phyloP scores from a whole-genome alignment of 1,139 yeast genomes.

The Yamadazyma oceani region DNA sequence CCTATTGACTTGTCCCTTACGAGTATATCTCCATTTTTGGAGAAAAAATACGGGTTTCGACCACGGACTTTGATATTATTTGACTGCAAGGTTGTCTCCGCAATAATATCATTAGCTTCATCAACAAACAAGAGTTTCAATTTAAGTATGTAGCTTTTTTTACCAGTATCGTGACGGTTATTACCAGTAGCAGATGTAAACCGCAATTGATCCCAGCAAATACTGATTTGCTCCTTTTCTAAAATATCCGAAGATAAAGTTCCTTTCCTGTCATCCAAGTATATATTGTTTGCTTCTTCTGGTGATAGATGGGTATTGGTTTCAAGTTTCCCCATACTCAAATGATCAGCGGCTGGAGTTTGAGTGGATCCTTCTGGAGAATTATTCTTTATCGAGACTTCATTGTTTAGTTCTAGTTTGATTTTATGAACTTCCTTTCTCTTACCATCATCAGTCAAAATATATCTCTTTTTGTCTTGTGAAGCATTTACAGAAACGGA shows the following conservation, averaged over 20 bases:
- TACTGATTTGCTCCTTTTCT: not conserved
- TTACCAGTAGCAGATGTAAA: constrained; percentile 1
- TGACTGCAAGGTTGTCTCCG: not conserved
- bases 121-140: not conserved
- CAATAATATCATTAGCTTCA: not conserved
- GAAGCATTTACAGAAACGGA: not conserved
- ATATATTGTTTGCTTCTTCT: not conserved
- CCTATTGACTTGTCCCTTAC: not conserved
- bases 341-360: not conserved
- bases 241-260: not conserved
- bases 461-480: not conserved
- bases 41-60: not conserved
- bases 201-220: not conserved
- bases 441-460: not conserved
- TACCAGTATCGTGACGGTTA: constrained; percentile 1
- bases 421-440: not conserved
- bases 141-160: not conserved
- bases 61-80: not conserved
- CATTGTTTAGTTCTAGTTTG: not conserved
- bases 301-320: not conserved
- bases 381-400: not conserved
- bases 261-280: not conserved
- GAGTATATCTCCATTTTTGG: not conserved
- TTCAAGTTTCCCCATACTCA: not conserved
- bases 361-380: not conserved